These are phyloP conservation scores for Lactarius hatsudake DNA, from an alignment of 768 basidiomycete genomes.

Conservation along the genomic window DNA sequence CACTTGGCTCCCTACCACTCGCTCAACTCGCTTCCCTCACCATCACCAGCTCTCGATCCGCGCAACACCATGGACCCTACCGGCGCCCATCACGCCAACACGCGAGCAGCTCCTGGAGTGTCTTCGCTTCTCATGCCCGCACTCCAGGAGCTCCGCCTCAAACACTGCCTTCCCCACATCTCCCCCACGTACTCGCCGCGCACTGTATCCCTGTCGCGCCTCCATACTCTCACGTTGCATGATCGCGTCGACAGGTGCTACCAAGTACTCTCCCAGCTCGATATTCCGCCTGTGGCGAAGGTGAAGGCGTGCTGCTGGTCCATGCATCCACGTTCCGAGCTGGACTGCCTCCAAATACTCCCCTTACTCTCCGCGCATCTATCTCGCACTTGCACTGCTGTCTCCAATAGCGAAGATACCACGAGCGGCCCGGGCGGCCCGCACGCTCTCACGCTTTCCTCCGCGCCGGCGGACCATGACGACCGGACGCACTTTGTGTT, in stretches of 20 bases:
- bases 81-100: neutral
- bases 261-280: conserved; percentile 9
- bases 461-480: neutral
- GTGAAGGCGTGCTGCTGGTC: conserved; percentile 18
- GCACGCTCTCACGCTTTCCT: conserved; percentile 19
- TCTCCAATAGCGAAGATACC: neutral
- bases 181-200: neutral
- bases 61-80: neutral
- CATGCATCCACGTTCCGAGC: conserved; percentile 11
- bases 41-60: neutral
- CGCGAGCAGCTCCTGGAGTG: conserved; percentile 14
- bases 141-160: conserved; percentile 3
- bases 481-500: conserved; percentile 8
- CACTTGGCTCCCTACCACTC: neutral
- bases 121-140: conserved; percentile 9
- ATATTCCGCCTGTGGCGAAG: neutral
- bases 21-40: neutral
- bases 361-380: conserved; percentile 18
- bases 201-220: neutral
- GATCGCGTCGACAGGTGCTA: conserved; percentile 19
- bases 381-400: neutral
- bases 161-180: conserved; percentile 12
- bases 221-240: neutral
- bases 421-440: neutral
- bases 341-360: conserved; percentile 19